Evolutionary conservation across 768 basidiomycete species (phyloP), one percentile per base, ranked within the genome.

Genomic region (Coprinopsis strossmayeri): DNA sequence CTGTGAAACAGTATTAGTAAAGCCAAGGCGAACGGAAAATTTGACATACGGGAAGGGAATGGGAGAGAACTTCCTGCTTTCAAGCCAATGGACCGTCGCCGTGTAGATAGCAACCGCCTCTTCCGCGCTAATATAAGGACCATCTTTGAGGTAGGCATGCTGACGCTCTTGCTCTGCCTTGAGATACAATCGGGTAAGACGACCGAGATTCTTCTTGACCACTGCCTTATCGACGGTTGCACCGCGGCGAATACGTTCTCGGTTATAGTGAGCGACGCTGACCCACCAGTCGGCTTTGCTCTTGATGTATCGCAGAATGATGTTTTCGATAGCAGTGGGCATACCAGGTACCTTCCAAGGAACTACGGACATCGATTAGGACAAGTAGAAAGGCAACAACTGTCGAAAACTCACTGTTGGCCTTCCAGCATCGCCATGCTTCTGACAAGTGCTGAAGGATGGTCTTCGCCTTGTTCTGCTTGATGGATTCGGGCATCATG

Each of bases 301-400:
- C 77, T 99, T 99, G 78, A 98, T 94, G 69, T 97, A 99, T 45
- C 95, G 87, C 34, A 99, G 68, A 54, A 99, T 97, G 66, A 99
- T 97, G 66, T 98, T 98, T 69, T 99, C 96, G 54, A 99, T 96
- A 10, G 96, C 92, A 0, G 96, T 97, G 0, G 93, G 93, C 96
- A 98, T 98, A 32, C 96, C 96, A 9, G 94, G 96, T 1, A 98
- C 96, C 68, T 98, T 98, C 96, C 96, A 99, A 18, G 96, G 96
- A 59, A 99, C 85, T 80, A n/a, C 52, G 9, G 52, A 34, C 7
- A 21, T 27, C 34, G 44, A 44, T 26, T 40, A 44, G 34, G 25
- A 53, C 23, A 13, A 32, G 7, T 38, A 38, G 25, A 39, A 3
- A 23, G 11, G 41, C 46, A 21, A 23, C 21, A 17, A 1, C 9